Evolutionary conservation across 2,329 filamentous ascomycete genomes (phyloP), one percentile per base, ranked within the genome.

Genomic region (Ophiognomonia clavigignenti-juglandacearum): DNA sequence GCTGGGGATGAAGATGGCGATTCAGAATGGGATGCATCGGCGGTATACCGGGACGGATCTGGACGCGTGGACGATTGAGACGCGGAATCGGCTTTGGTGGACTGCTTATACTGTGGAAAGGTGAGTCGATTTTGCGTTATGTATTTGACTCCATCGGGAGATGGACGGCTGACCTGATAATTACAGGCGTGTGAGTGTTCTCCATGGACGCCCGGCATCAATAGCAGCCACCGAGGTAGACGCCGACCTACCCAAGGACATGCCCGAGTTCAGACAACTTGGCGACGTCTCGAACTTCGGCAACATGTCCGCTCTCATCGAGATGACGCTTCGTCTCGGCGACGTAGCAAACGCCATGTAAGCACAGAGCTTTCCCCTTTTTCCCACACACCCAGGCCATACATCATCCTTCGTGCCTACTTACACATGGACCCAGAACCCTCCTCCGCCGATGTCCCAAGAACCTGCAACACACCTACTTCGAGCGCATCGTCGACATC

Each of bases 11-110:
- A 78, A 77, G 50, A 63, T 81, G 48, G 77, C 76, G 2, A 78
- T 80, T 13, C 76, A 80, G 51, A 80, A 80, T 55, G 77, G 77
- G 9, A 78, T 81, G 76, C 77, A 81, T 53, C 66, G 77, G 40
- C 72, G 66, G 45, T 74, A 72, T 48, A 62, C 68, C 2, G 72
- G 70, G 2, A 68, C 71, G 41, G 70, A 66, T 0, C 63, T 78
- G 10, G 71, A 74, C 24, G 61, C 69, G 10, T 65, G 66, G 24
- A 70, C 74, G 50, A 64, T 73, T 13, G 75, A 80, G 62, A 72
- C 69, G 3, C 66, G 76, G 16, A 78, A 77, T 54, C 67, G 76
- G 2, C 72, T 80, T 8, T 80, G 76, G 65, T 80, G 76, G 76
- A 78, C 74, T 4, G 69, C 69, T 1, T 80, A 78, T 54, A 76